These are phyloP conservation scores for Hibiscus tridactylites DNA, from an alignment of 345 rosid species.

Conservation along the genomic window DNA sequence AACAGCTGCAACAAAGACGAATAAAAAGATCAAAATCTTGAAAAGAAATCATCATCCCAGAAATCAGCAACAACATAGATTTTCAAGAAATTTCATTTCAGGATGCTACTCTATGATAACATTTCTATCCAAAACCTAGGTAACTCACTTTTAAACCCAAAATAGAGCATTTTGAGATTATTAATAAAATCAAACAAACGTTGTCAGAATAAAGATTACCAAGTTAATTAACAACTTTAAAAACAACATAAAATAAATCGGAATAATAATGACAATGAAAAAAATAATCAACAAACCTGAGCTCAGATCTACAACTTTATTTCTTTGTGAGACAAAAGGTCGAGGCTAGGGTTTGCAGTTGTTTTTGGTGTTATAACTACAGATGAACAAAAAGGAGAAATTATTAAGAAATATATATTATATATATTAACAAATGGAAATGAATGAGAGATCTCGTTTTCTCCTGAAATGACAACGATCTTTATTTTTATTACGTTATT, in stretches of 20 bases:
- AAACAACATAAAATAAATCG: neutral
- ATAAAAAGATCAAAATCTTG: neutral
- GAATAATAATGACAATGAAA: neutral
- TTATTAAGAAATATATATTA: neutral
- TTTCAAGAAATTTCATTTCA: neutral
- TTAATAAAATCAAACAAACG: neutral
- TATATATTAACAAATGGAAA: neutral
- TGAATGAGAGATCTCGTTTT: neutral
- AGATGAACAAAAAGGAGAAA: neutral
- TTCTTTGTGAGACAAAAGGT: neutral
- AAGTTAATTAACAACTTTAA: neutral
- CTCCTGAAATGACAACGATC: neutral
- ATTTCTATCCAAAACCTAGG: neutral
- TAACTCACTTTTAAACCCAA: neutral
- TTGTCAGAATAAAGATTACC: neutral
- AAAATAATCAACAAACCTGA: neutral
- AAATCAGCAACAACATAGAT: neutral
- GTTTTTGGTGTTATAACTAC: neutral
- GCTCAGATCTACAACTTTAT: slow-evolving; percentile 14
- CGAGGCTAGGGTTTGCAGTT: slow-evolving; percentile 9
- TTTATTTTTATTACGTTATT: neutral
- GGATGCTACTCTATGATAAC: neutral
- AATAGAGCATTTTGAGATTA: neutral
- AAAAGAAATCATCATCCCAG: neutral
- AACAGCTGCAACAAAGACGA: neutral